Conservation (phyloP, 2,329 filamentous ascomycete genomes). For the Xylariomycetidae sp. region DNA sequence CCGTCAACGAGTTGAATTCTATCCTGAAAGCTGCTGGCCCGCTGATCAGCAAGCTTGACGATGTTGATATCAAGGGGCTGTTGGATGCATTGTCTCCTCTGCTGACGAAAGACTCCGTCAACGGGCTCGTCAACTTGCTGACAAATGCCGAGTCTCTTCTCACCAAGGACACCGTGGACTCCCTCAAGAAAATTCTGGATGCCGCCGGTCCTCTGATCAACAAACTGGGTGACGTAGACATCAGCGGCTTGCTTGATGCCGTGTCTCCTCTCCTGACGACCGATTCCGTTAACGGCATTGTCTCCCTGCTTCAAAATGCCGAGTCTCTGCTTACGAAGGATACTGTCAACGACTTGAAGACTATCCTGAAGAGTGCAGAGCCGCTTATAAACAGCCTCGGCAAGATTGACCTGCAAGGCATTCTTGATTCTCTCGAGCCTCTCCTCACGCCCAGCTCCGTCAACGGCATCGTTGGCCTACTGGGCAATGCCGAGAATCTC, state of each 20-base stretch:
- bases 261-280: conserved; percentile 26
- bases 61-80: conserved; percentile 29
- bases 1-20: conserved; percentile 18
- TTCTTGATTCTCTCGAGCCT: conserved; percentile 29
- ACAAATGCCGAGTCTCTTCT: conserved; percentile 17
- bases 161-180: conserved; percentile 10
- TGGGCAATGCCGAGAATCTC: conserved; percentile 25
- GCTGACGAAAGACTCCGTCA: conserved; percentile 23
- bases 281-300: conserved; percentile 21
- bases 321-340: conserved; percentile 26
- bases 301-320: conserved; percentile 29
- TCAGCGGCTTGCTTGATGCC: conserved; percentile 26
- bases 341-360: conserved; percentile 17
- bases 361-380: conserved; percentile 16
- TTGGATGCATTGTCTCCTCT: conserved; percentile 27
- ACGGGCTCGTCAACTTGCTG: conserved; percentile 25
- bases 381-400: conserved; percentile 26
- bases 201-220: conserved; percentile 8
- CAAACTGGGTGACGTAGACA: conserved; percentile 23
- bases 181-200: conserved; percentile 18
- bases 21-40: conserved; percentile 21
- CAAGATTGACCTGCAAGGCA: conserved; percentile 27
- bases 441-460: conserved; percentile 28
- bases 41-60: conserved; percentile 24
- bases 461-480: conserved; percentile 21